phyloP scores from a whole-genome alignment of 495 filamentous ascomycete species.

The Ramalina intermedia region DNA sequence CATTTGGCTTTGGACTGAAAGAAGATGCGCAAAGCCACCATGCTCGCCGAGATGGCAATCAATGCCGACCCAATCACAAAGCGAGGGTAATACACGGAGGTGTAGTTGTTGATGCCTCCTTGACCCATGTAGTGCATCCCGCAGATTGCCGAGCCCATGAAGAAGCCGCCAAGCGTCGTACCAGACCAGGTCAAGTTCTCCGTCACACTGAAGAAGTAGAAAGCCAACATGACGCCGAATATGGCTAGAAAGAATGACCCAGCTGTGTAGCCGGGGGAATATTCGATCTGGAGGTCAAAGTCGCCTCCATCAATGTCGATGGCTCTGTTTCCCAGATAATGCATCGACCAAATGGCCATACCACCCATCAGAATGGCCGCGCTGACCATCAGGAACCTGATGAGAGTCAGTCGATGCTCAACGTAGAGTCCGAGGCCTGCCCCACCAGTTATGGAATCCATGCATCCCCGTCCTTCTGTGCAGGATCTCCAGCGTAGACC shows the following conservation, averaged over 20 bases:
- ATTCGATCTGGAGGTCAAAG: constrained; percentile 50
- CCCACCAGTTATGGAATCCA: constrained; percentile 58
- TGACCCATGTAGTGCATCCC: constrained; percentile 90
- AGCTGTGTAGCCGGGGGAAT: constrained; percentile 56
- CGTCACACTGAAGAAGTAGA: constrained; percentile 46
- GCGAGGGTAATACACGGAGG: constrained; percentile 35
- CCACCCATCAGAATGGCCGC: constrained; percentile 69
- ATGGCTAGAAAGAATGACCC: constrained; percentile 74
- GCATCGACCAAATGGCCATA: constrained; percentile 74
- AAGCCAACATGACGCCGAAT: constrained; percentile 54
- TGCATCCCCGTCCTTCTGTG: constrained; percentile 54
- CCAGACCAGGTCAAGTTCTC: constrained; percentile 41
- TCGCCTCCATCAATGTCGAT: constrained; percentile 51
- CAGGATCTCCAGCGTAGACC: constrained; percentile 68
- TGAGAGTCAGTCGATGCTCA: background rate
- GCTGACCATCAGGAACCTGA: constrained; percentile 54
- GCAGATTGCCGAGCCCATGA: constrained; percentile 60
- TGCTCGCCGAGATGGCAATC: constrained; percentile 58
- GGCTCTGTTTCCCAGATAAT: constrained; percentile 75
- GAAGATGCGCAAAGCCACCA: constrained; percentile 54
- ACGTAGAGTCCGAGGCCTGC: background rate
- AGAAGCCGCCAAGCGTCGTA: constrained; percentile 43
- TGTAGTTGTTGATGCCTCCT: constrained; percentile 67
- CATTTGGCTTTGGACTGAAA: constrained; percentile 64
- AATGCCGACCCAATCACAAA: constrained; percentile 55